phyloP scores from a whole-genome alignment of 2,329 filamentous ascomycete species.

The Triangularia verruculosa region DNA sequence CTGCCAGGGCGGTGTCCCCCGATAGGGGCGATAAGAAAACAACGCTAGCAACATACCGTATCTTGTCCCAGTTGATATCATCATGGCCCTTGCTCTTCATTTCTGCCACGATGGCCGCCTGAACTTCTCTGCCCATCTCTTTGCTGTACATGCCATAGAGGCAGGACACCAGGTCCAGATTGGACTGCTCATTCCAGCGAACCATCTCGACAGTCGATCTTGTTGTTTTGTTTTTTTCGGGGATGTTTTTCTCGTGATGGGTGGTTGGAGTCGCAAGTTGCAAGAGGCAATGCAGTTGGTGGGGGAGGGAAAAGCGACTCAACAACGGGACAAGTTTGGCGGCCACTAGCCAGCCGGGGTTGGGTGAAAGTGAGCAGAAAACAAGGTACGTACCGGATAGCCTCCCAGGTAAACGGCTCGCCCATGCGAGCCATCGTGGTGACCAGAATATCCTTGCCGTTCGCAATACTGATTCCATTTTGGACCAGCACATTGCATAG shows the following conservation, averaged over 20 bases:
- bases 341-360: not conserved
- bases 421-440: slow-evolving; percentile 26
- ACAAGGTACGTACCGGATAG: slow-evolving; percentile 36
- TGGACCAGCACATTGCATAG: slow-evolving; percentile 20
- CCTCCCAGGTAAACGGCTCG: slow-evolving; percentile 43
- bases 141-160: slow-evolving; percentile 23
- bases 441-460: slow-evolving; percentile 27
- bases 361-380: not conserved
- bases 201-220: slow-evolving; percentile 11
- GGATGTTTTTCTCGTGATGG: not conserved
- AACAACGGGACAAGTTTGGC: not conserved
- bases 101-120: slow-evolving; percentile 23
- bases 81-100: slow-evolving; percentile 27
- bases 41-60: slow-evolving; percentile 22
- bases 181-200: slow-evolving; percentile 8
- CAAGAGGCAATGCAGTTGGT: not conserved
- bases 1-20: not conserved
- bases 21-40: slow-evolving; percentile 5
- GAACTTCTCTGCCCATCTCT: slow-evolving; percentile 22
- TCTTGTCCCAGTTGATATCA: slow-evolving; percentile 24
- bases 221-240: not conserved
- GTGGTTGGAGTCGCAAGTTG: not conserved
- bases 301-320: not conserved
- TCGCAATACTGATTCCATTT: not conserved
- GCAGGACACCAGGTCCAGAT: slow-evolving; percentile 26